These are phyloP conservation scores for Phytomonas serpens DNA, from an alignment of 208 protist species.

Conservation along the genomic window DNA sequence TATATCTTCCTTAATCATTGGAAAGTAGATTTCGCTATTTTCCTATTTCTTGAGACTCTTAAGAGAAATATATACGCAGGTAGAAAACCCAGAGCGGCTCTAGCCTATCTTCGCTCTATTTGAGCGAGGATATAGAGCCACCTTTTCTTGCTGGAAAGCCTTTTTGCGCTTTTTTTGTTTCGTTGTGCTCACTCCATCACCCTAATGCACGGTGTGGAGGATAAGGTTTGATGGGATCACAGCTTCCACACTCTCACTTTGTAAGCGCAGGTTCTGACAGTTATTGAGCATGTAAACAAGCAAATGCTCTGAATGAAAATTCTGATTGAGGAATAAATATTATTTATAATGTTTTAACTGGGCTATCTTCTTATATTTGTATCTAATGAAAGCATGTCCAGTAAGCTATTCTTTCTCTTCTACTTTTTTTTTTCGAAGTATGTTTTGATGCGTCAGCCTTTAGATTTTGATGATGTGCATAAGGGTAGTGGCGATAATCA, in stretches of 20 bases:
- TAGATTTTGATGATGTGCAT: not conserved
- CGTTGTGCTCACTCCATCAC: not conserved
- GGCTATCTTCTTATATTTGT: not conserved
- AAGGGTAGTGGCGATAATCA: not conserved
- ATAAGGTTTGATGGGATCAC: not conserved
- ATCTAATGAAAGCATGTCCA: not conserved
- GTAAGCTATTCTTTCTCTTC: slow-evolving; percentile 1
- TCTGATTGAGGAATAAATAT: not conserved
- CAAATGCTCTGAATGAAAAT: not conserved
- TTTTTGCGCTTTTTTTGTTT: not conserved
- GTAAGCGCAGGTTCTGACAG: not conserved
- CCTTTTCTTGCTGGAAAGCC: not conserved
- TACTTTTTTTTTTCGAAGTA: not conserved
- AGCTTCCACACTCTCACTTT: not conserved
- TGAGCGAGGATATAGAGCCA: not conserved
- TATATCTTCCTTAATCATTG: not conserved
- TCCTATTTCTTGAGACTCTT: not conserved
- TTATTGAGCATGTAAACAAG: not conserved
- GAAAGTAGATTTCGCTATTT: not conserved
- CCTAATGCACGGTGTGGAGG: not conserved
- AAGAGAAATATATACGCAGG: not conserved
- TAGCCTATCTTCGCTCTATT: not conserved
- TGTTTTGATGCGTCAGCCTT: not conserved
- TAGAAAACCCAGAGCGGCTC: not conserved
- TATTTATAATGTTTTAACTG: not conserved